Evolutionary conservation across 148 eudicot species (phyloP).

Genomic region (Chenopodium album): DNA sequence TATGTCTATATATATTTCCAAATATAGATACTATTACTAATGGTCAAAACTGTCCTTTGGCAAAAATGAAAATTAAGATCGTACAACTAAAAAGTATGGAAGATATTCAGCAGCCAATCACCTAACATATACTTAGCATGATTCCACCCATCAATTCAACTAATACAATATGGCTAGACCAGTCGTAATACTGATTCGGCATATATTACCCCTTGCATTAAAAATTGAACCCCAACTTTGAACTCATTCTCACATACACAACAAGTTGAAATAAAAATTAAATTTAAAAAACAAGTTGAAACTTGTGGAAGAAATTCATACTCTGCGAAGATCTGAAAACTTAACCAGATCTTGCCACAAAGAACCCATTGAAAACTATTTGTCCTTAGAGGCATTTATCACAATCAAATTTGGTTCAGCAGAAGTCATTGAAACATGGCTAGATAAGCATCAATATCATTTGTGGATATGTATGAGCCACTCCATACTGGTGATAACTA

Average conservation of each 20-base stretch:
- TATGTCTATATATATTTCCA: too few species aligned
- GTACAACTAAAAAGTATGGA: too few species aligned
- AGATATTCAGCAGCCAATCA: background rate
- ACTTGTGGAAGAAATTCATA: background rate
- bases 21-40: too few species aligned
- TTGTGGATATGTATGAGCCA: background rate
- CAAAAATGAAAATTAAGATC: too few species aligned
- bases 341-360: background rate
- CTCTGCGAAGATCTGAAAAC: background rate
- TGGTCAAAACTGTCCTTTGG: too few species aligned
- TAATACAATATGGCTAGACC: background rate
- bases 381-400: background rate
- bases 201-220: background rate
- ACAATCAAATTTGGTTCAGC: background rate
- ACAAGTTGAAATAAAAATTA: too few species aligned
- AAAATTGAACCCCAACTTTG: too few species aligned
- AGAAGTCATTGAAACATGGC: background rate
- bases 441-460: background rate
- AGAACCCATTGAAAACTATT: background rate
- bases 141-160: background rate
- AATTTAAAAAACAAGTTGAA: too few species aligned
- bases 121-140: background rate
- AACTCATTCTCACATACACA: background rate
- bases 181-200: background rate
- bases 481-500: background rate